These are phyloP conservation scores for Lecanicillium sp. DNA, from an alignment of 2,329 filamentous ascomycete genomes.

Conservation along the genomic window DNA sequence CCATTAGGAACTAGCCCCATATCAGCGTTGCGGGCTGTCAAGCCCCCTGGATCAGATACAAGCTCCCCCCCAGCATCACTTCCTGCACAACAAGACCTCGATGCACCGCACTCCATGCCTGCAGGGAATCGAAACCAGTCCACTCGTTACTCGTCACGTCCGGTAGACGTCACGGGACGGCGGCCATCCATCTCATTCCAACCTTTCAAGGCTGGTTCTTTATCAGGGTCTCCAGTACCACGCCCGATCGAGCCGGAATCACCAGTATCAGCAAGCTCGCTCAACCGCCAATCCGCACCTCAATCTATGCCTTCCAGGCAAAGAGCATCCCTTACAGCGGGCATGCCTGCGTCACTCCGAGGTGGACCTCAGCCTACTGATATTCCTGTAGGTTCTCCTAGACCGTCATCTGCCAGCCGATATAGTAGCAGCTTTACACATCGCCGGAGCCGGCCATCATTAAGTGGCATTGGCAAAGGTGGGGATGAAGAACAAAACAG, in stretches of 20 bases:
- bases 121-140: slow-evolving; percentile 27
- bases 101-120: slow-evolving; percentile 45
- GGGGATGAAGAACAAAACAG: slow-evolving; percentile 66
- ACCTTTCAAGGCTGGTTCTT: slow-evolving; percentile 89
- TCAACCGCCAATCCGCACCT: slow-evolving; percentile 37
- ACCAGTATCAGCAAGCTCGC: slow-evolving; percentile 47
- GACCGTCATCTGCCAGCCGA: slow-evolving; percentile 66
- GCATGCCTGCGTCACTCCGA: slow-evolving; percentile 66
- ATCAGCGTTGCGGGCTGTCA: slow-evolving; percentile 68
- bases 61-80: slow-evolving; percentile 49
- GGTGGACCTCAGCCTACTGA: slow-evolving; percentile 56
- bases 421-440: slow-evolving; percentile 95
- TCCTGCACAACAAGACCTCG: slow-evolving; percentile 35
- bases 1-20: slow-evolving; percentile 77
- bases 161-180: slow-evolving; percentile 49
- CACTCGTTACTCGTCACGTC: slow-evolving; percentile 30
- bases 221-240: slow-evolving; percentile 76
- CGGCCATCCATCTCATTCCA: slow-evolving; percentile 84
- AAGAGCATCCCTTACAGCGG: slow-evolving; percentile 63
- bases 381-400: slow-evolving; percentile 69
- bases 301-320: slow-evolving; percentile 51
- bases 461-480: slow-evolving; percentile 59
- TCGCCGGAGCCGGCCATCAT: slow-evolving; percentile 68
- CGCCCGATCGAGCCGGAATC: slow-evolving; percentile 40
- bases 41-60: slow-evolving; percentile 50